Conservation (phyloP, 371 early-diverging fungal species). For the Mucor indicus region DNA sequence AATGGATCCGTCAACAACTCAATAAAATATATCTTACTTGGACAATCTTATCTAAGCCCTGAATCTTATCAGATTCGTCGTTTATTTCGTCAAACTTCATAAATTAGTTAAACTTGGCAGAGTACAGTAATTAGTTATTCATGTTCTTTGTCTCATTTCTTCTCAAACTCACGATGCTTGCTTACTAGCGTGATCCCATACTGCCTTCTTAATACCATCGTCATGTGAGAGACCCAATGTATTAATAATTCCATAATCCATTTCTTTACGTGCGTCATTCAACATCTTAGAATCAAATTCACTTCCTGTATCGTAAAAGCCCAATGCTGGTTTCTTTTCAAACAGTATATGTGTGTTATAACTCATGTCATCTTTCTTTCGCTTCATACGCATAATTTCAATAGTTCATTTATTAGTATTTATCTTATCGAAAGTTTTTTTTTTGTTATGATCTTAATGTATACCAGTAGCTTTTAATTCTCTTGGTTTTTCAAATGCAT, state of each 20-base stretch:
- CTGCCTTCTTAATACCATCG: slow-evolving; percentile 29
- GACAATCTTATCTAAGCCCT: slow-evolving; percentile 43
- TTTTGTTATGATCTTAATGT: slow-evolving; percentile 58
- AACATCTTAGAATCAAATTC: slow-evolving; percentile 46
- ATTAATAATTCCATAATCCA: slow-evolving; percentile 38
- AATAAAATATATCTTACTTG: slow-evolving; percentile 23
- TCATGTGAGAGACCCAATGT: slow-evolving; percentile 17
- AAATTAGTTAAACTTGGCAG: slow-evolving; percentile 36
- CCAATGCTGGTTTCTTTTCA: slow-evolving; percentile 81
- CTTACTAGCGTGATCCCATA: slow-evolving; percentile 30
- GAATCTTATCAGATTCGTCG: slow-evolving; percentile 37
- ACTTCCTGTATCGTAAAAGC: slow-evolving; percentile 85
- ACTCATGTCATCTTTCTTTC: slow-evolving; percentile 79
- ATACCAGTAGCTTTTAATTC: slow-evolving; percentile 97
- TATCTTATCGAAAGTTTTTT: neutral
- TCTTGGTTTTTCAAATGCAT: slow-evolving; percentile 87
- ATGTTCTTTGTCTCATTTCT: slow-evolving; percentile 34
- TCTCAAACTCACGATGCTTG: slow-evolving; percentile 39
- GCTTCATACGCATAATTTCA: slow-evolving; percentile 48
- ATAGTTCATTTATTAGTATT: slow-evolving; percentile 13
- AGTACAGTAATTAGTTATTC: slow-evolving; percentile 39
- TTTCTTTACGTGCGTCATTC: slow-evolving; percentile 38
- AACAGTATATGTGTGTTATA: slow-evolving; percentile 96
- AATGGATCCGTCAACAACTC: neutral
- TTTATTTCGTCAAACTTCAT: slow-evolving; percentile 35